A percentile compares a stretch with the other conserved stretches of the same genome.
These are phyloP conservation scores for Daldinia eschscholtzii DNA, from an alignment of 2,329 filamentous ascomycete genomes.

Conservation along the genomic window DNA sequence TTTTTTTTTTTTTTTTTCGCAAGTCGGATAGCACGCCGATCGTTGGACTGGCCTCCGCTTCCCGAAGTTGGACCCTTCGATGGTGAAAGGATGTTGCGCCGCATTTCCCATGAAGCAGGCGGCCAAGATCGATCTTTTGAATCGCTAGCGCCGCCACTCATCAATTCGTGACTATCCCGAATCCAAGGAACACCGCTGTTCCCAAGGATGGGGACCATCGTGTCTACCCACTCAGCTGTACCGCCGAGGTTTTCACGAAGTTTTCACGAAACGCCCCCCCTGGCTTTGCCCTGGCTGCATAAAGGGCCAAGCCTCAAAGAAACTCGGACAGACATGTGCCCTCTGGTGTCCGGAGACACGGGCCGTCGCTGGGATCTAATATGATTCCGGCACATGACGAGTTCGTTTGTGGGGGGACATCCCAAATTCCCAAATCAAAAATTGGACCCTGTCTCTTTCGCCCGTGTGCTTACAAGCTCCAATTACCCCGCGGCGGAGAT, in stretches of 20 bases:
- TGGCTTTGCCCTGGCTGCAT: constrained; percentile 27
- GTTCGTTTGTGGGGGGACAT: constrained; percentile 44
- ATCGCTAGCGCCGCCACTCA: constrained; percentile 39
- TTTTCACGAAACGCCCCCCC: constrained; percentile 36
- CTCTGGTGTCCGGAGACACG: constrained; percentile 45
- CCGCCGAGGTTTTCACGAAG: constrained; percentile 47
- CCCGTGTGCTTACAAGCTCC: constrained; percentile 40
- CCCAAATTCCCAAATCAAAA: constrained; percentile 38
- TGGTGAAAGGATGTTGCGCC: constrained; percentile 35
- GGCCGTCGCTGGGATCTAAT: constrained; percentile 50
- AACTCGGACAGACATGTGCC: constrained; percentile 26
- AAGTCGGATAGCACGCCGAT: constrained; percentile 35
- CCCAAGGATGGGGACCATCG: constrained; percentile 42
- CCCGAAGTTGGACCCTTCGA: constrained; percentile 25
- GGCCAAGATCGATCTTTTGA: constrained; percentile 40
- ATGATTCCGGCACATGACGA: constrained; percentile 49
- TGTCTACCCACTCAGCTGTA: constrained; percentile 44
- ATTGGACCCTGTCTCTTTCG: constrained; percentile 32
- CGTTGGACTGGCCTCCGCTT: constrained; percentile 23
- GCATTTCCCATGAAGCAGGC: constrained; percentile 31
- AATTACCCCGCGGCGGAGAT: constrained; percentile 54
- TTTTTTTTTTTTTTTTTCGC: constrained; percentile 16
- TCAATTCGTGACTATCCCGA: constrained; percentile 46
- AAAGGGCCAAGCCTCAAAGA: constrained; percentile 12
- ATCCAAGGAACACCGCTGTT: constrained; percentile 45